Percentiles rank a stretch among this genome's conserved stretches.
These are phyloP conservation scores for Podaxis pistillaris DNA, from an alignment of 768 basidiomycete species.

Conservation along the genomic window DNA sequence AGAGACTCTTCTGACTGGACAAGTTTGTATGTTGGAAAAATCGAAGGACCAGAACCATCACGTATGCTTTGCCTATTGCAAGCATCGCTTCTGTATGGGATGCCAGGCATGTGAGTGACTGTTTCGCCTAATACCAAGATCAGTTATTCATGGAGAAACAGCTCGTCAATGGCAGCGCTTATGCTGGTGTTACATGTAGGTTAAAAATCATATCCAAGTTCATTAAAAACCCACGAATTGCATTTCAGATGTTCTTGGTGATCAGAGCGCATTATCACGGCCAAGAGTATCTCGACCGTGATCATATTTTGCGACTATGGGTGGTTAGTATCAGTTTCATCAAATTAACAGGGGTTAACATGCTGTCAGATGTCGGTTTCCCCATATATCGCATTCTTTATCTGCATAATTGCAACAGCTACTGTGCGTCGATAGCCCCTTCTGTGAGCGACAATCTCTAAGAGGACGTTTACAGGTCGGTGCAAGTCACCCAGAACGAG, in stretches of 20 bases:
- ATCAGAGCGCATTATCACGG: slow-evolving; percentile 37
- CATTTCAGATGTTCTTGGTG: slow-evolving; percentile 42
- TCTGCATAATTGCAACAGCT: slow-evolving; percentile 38
- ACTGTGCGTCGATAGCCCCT: slow-evolving; percentile 25
- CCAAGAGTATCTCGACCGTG: slow-evolving; percentile 27
- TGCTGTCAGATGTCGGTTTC: slow-evolving; percentile 36
- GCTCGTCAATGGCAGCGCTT: slow-evolving; percentile 40
- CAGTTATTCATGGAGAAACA: slow-evolving; percentile 16
- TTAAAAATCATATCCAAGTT: background rate
- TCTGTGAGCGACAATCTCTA: background rate
- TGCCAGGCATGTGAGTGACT: slow-evolving; percentile 42
- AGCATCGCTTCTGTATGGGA: slow-evolving; percentile 46
- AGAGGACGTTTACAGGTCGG: slow-evolving; percentile 31
- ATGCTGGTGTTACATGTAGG: slow-evolving; percentile 42
- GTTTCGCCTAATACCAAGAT: background rate
- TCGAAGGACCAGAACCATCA: slow-evolving; percentile 43
- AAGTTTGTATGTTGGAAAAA: slow-evolving; percentile 41
- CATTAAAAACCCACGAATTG: background rate
- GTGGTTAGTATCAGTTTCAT: slow-evolving; percentile 26
- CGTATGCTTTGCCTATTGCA: slow-evolving; percentile 43
- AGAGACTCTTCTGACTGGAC: background rate
- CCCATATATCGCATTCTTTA: slow-evolving; percentile 41
- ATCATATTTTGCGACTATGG: slow-evolving; percentile 36
- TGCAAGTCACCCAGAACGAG: slow-evolving; percentile 28
- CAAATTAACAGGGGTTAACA: background rate